A percentile compares a stretch with the other conserved stretches of the same genome.
Evolutionary conservation across 2,329 filamentous ascomycete genomes (phyloP).

Genomic region (Trichoderma citrinoviride): DNA sequence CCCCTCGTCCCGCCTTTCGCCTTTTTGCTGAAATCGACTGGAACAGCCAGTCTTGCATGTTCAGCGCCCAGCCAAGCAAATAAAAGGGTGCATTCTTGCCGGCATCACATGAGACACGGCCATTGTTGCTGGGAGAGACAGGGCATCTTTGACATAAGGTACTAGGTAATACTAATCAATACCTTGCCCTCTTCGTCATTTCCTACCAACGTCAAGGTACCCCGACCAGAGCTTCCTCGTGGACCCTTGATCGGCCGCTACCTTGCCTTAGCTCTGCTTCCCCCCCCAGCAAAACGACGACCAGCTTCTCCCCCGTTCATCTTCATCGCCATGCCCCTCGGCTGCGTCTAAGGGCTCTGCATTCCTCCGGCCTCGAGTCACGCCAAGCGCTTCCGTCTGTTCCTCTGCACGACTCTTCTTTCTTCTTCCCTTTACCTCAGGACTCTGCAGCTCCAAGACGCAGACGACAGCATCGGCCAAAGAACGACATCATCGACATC

Average conservation of each 20-base stretch:
- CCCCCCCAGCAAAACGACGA: background rate
- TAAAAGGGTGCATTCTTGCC: too few relatives aligned
- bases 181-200: too few relatives aligned
- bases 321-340: constrained; percentile 12
- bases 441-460: background rate
- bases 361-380: constrained; percentile 1
- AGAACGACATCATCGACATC: background rate
- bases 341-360: constrained; percentile 7
- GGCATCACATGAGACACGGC: too few relatives aligned
- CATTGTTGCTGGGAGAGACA: too few relatives aligned
- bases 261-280: background rate
- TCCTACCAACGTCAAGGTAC: background rate
- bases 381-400: background rate
- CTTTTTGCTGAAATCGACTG: too few relatives aligned
- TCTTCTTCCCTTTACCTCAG: background rate
- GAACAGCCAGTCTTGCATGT: too few relatives aligned
- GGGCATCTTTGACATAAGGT: too few relatives aligned
- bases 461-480: background rate
- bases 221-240: background rate
- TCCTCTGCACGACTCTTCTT: too few relatives aligned
- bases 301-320: background rate
- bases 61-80: too few relatives aligned
- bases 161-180: too few relatives aligned
- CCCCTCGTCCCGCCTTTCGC: too few relatives aligned
- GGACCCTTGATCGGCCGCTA: constrained; percentile 17